Conservation (phyloP, 176 grass and related monocot genomes). For the Poa pratensis region DNA sequence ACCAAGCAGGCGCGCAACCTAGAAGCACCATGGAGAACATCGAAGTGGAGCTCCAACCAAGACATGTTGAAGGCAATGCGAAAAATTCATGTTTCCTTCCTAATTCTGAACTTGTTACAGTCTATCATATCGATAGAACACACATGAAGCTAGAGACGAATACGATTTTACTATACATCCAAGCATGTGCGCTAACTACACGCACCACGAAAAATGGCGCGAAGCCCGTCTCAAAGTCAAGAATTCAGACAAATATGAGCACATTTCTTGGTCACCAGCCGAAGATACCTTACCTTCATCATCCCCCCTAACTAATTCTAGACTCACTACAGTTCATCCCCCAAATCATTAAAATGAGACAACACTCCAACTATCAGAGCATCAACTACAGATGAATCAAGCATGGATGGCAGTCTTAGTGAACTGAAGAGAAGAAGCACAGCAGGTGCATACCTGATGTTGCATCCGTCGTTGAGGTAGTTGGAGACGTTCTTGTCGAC, state of each 20-base stretch:
- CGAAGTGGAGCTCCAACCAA: not conserved
- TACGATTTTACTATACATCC: too few relatives aligned
- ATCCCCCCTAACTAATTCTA: too few relatives aligned
- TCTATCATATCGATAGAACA: not conserved
- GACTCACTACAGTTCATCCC: not conserved
- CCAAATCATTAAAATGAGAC: not conserved
- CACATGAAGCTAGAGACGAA: not conserved
- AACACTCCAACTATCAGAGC: not conserved
- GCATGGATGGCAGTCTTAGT: not conserved
- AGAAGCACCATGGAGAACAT: not conserved
- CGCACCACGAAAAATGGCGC: not conserved
- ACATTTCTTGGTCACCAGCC: not conserved
- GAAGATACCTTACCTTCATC: too few relatives aligned
- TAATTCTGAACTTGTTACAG: not conserved
- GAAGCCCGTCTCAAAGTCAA: not conserved
- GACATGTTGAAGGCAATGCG: not conserved
- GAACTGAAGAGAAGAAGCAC: not conserved
- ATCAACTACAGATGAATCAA: too few relatives aligned
- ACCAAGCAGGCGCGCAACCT: not conserved
- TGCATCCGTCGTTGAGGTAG: constrained; percentile 73
- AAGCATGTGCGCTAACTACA: not conserved
- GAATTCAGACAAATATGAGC: constrained; percentile 12
- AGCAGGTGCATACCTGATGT: constrained; percentile 60
- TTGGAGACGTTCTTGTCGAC: constrained; percentile 83
- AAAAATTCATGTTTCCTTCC: not conserved